These are phyloP conservation scores for Phytopythium delawarense DNA, from an alignment of 352 stramenopile genomes.

Conservation along the genomic window DNA sequence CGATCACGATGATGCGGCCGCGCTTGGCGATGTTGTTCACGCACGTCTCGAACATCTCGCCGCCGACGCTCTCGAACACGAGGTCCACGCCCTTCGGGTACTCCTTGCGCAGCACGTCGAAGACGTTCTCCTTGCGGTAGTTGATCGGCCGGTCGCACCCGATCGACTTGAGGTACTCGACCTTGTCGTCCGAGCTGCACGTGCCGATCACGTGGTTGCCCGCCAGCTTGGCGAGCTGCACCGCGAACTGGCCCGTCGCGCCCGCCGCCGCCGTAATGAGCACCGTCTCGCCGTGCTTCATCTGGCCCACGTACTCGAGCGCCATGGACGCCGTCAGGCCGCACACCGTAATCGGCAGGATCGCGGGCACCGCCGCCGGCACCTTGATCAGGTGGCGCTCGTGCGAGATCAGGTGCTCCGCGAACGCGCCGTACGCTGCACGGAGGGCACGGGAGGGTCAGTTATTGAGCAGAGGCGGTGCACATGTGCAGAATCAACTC, in stretches of 20 bases:
- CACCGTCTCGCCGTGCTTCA: slow-evolving; percentile 34
- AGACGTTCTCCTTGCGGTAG: slow-evolving; percentile 39
- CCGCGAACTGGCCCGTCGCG: slow-evolving; percentile 75
- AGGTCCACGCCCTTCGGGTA: slow-evolving; percentile 14
- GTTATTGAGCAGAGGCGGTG: neutral
- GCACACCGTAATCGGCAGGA: slow-evolving; percentile 36
- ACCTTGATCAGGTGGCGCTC: slow-evolving; percentile 19
- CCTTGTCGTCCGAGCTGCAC: slow-evolving; percentile 66
- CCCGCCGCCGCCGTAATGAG: slow-evolving; percentile 35
- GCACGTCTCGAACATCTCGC: slow-evolving; percentile 19
- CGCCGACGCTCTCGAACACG: slow-evolving; percentile 10
- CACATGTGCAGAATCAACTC: neutral
- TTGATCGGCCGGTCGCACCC: slow-evolving; percentile 57
- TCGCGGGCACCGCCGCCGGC: slow-evolving; percentile 13
- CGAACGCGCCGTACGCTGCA: slow-evolving; percentile 43
- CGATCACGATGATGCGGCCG: slow-evolving; percentile 43
- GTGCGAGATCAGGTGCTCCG: slow-evolving; percentile 35
- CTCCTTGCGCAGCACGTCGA: slow-evolving; percentile 14
- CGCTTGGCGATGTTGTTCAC: slow-evolving; percentile 27
- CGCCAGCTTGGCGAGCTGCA: slow-evolving; percentile 73
- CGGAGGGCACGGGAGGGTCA: neutral
- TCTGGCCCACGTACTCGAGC: slow-evolving; percentile 47
- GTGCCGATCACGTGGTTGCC: slow-evolving; percentile 49
- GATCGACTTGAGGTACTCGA: slow-evolving; percentile 48
- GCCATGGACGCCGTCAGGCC: slow-evolving; percentile 43